Percentiles rank a stretch among this genome's conserved stretches.
These are phyloP conservation scores for Diutina mesorugosa DNA, from an alignment of 1,139 yeast genomes.

Conservation along the genomic window DNA sequence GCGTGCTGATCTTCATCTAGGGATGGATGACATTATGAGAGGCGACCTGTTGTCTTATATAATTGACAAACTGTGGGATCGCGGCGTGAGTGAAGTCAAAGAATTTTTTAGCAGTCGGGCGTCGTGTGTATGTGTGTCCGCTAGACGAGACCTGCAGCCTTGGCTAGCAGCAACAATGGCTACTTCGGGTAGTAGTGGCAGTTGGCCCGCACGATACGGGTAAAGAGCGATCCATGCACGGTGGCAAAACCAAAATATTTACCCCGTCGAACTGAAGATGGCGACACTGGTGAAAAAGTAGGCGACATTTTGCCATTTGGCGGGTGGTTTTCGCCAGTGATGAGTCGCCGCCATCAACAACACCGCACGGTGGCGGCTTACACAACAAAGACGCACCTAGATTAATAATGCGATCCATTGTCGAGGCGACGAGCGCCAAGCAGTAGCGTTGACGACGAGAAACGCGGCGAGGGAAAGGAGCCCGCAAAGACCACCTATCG, in stretches of 20 bases:
- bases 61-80: neutral
- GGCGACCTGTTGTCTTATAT: neutral
- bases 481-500: too few species aligned
- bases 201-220: neutral
- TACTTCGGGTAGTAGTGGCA: neutral
- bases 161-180: neutral
- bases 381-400: neutral
- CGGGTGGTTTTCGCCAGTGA: too few species aligned
- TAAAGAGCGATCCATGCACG: neutral
- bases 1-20: neutral
- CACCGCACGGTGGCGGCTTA: too few species aligned
- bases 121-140: neutral
- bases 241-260: neutral
- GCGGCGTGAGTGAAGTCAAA: neutral
- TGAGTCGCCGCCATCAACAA: too few species aligned
- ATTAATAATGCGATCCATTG: neutral
- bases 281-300: too few species aligned
- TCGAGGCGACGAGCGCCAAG: too few species aligned
- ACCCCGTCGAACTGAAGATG: neutral
- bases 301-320: too few species aligned
- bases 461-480: too few species aligned
- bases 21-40: neutral
- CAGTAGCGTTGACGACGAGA: too few species aligned
- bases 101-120: neutral
- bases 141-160: neutral